Evolutionary conservation across 106 monocot species (phyloP).

Genomic region (Dioscorea alata): DNA sequence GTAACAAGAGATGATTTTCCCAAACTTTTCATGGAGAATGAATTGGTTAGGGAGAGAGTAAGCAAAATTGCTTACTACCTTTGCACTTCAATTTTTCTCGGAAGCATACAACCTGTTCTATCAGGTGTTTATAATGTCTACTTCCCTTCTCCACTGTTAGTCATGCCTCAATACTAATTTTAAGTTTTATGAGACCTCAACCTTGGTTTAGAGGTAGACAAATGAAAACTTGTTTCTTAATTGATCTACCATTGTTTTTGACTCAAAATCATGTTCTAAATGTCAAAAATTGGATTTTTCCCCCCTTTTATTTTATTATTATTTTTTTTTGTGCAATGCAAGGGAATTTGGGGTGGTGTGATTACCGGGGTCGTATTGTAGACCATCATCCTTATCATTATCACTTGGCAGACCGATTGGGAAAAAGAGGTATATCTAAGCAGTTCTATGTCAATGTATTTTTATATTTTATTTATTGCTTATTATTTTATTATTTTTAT

Average conservation of each 20-base stretch:
- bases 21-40: constrained; percentile 13
- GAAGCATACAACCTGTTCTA: constrained; percentile 26
- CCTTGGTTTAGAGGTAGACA: constrained; percentile 19
- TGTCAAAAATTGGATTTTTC: not conserved
- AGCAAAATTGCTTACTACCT: constrained; percentile 13
- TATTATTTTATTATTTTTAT: too few species aligned
- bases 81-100: constrained; percentile 9
- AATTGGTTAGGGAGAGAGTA: constrained; percentile 15
- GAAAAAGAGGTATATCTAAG: constrained; percentile 27
- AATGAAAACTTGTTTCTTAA: not conserved
- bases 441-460: too few species aligned
- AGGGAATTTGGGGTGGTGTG: constrained; percentile 35
- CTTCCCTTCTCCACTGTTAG: too few species aligned
- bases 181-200: not conserved
- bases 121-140: constrained; percentile 11
- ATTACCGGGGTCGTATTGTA: constrained; percentile 22
- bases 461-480: too few species aligned
- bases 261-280: not conserved
- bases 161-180: not conserved
- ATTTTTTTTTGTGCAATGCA: not conserved
- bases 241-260: too few species aligned
- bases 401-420: constrained; percentile 31
- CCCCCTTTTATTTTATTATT: too few species aligned
- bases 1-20: constrained; percentile 18
- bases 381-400: constrained; percentile 24